Conservation (phyloP, 345 rosid species). For the Eucalyptus virginea region DNA sequence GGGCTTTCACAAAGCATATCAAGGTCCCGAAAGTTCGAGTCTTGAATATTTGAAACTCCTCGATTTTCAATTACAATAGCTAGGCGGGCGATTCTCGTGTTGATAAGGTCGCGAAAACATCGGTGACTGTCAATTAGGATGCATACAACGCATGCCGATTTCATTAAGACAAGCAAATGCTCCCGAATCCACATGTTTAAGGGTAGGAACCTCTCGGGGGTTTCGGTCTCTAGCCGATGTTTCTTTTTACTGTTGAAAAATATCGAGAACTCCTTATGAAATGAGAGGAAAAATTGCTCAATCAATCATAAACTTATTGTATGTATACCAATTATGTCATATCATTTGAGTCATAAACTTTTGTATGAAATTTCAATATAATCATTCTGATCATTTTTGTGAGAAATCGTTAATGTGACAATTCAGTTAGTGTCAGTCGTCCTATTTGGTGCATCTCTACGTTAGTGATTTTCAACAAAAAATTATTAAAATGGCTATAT, state of each 20-base stretch:
- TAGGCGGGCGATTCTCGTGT: not conserved
- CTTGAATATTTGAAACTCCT: not conserved
- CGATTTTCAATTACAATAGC: not conserved
- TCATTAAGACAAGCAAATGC: not conserved
- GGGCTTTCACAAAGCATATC: not conserved
- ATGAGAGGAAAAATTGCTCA: not conserved
- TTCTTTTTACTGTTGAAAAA: not conserved
- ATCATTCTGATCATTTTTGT: fast-evolving
- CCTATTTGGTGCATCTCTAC: not conserved
- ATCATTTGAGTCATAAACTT: too few relatives aligned
- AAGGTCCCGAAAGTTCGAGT: not conserved
- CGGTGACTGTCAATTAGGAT: not conserved
- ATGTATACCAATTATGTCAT: too few relatives aligned
- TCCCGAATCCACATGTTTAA: not conserved
- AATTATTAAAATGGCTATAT: fast-evolving
- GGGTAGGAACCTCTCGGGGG: not conserved
- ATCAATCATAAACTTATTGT: too few relatives aligned
- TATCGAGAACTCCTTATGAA: not conserved
- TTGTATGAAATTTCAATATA: too few relatives aligned
- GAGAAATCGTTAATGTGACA: not conserved
- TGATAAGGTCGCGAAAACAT: not conserved
- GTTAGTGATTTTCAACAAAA: too few relatives aligned
- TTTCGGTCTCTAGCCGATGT: not conserved
- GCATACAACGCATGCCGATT: not conserved
- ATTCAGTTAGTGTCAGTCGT: too few relatives aligned